These are phyloP conservation scores for Amniculicola lignicola DNA, from an alignment of 495 filamentous ascomycete species.

Conservation along the genomic window DNA sequence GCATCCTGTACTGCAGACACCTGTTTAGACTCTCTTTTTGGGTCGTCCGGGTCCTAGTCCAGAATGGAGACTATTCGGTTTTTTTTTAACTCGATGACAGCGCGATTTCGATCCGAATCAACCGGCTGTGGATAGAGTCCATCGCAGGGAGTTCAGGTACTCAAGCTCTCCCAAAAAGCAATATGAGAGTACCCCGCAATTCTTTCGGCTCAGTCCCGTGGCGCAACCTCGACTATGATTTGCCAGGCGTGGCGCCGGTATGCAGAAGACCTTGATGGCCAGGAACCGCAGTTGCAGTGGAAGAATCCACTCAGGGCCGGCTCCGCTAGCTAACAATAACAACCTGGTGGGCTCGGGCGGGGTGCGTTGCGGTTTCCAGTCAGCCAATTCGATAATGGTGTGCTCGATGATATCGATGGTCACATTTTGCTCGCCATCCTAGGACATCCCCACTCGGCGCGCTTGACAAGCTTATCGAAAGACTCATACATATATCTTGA, in stretches of 20 bases:
- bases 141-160: no score
- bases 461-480: slow-evolving; percentile 14
- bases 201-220: slow-evolving; percentile 21
- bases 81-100: no score
- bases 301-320: slow-evolving; percentile 22
- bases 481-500: background rate
- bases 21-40: no score
- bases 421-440: slow-evolving; percentile 30
- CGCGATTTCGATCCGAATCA: no score
- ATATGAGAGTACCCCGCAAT: slow-evolving; percentile 5
- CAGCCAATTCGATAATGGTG: slow-evolving; percentile 28
- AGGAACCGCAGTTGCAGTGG: slow-evolving; percentile 21
- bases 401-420: slow-evolving; percentile 32
- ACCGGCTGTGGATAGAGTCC: no score
- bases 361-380: slow-evolving; percentile 3
- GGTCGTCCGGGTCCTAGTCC: no score
- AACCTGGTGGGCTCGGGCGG: background rate
- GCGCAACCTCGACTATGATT: slow-evolving; percentile 11
- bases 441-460: slow-evolving; percentile 7
- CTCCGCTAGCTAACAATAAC: background rate
- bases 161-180: background rate
- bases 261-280: slow-evolving; percentile 29
- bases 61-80: no score
- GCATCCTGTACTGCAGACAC: slow-evolving; percentile 7
- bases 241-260: slow-evolving; percentile 1